These are phyloP conservation scores for Coemansia sp. DNA, from an alignment of 192 early-diverging fungal genomes.

Conservation along the genomic window DNA sequence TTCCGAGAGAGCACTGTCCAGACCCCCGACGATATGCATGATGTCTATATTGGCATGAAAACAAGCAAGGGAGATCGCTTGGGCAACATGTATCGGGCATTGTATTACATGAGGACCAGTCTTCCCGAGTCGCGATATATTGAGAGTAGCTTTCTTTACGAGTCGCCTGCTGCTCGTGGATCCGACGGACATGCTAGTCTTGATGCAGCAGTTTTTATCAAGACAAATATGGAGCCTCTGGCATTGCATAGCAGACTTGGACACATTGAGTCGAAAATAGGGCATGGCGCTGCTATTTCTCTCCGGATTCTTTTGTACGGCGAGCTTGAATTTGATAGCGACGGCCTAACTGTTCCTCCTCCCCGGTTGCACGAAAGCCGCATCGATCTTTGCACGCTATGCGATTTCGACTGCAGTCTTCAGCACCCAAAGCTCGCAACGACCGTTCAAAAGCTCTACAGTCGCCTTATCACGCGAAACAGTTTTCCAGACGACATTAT, in stretches of 20 bases:
- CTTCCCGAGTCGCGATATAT: constrained; percentile 55
- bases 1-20: not conserved
- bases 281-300: constrained; percentile 80
- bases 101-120: constrained; percentile 50
- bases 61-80: constrained; percentile 86
- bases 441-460: constrained; percentile 66
- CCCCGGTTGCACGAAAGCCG: constrained; percentile 81
- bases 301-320: constrained; percentile 95
- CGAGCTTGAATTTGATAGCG: constrained; percentile 63
- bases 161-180: constrained; percentile 93
- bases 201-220: constrained; percentile 83
- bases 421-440: constrained; percentile 87
- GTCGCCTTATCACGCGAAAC: constrained; percentile 51
- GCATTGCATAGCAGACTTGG: constrained; percentile 74
- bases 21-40: constrained; percentile 18
- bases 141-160: constrained; percentile 95
- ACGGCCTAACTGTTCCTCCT: constrained; percentile 84
- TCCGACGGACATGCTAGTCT: constrained; percentile 88
- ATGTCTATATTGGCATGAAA: constrained; percentile 81
- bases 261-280: constrained; percentile 78
- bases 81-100: constrained; percentile 73
- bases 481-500: constrained; percentile 55
- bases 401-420: constrained; percentile 86
- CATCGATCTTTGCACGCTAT: constrained; percentile 92
- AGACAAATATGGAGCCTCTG: constrained; percentile 73